Evolutionary conservation across 345 rosid species (phyloP).

Genomic region (Bruguiera gymnorhiza): DNA sequence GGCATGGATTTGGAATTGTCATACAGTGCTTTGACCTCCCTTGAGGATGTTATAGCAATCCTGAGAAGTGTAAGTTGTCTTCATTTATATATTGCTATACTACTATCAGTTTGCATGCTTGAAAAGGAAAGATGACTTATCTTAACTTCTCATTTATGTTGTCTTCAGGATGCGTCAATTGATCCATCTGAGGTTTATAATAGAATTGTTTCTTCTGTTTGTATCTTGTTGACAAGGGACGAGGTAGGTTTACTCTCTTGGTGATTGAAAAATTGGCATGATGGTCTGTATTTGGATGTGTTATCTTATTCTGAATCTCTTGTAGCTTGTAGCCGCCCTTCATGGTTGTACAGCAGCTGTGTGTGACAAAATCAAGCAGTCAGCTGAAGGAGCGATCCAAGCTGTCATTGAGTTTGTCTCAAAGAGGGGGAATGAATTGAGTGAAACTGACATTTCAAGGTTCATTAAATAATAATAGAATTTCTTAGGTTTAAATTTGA

Average conservation of each 20-base stretch:
- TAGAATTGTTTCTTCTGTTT: conserved; percentile 79
- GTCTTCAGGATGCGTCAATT: conserved; percentile 89
- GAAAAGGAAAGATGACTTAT: neutral
- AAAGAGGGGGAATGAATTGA: conserved; percentile 74
- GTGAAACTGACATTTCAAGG: conserved; percentile 75
- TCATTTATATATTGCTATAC: conserved; percentile 12
- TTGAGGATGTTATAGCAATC: conserved; percentile 95
- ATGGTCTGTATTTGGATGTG: conserved; percentile 2
- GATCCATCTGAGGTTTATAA: conserved; percentile 98
- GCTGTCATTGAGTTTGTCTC: conserved; percentile 86
- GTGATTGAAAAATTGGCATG: conserved; percentile 10
- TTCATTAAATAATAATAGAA: conserved; percentile 16
- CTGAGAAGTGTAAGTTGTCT: conserved; percentile 68
- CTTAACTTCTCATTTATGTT: neutral
- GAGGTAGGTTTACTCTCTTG: conserved; percentile 57
- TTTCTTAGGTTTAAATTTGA: conserved; percentile 11
- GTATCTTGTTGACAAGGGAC: conserved; percentile 61
- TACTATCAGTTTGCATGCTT: conserved; percentile 3
- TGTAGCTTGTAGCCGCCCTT: conserved; percentile 83
- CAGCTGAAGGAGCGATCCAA: conserved; percentile 95
- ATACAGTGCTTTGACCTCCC: conserved; percentile 78
- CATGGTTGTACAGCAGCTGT: conserved; percentile 70
- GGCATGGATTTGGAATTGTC: conserved; percentile 61
- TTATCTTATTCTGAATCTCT: conserved; percentile 32
- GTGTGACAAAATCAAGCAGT: conserved; percentile 80